Evolutionary conservation across 495 filamentous ascomycete species (phyloP).

Genomic region (Penicillium desertorum): DNA sequence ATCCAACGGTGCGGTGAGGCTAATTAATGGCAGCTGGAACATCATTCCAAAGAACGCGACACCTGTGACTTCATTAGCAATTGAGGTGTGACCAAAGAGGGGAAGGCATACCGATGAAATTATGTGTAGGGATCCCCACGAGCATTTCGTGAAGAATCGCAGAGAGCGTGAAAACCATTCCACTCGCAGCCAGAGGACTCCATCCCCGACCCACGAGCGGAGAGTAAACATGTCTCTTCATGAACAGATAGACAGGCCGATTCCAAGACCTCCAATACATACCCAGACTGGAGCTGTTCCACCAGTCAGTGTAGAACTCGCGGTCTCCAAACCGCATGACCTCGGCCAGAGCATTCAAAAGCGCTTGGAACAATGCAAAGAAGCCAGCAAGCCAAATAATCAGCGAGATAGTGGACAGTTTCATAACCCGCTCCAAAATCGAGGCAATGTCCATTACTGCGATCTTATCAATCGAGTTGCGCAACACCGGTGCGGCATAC

Average conservation of each 20-base stretch:
- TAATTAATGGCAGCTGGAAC: slow-evolving; percentile 83
- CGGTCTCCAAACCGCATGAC: slow-evolving; percentile 87
- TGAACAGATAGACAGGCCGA: slow-evolving; percentile 92
- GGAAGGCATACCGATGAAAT: slow-evolving; percentile 69
- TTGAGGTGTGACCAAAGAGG: neutral
- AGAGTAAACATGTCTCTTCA: slow-evolving; percentile 87
- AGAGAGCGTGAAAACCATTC: slow-evolving; percentile 80
- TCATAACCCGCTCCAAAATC: slow-evolving; percentile 87
- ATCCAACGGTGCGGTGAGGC: slow-evolving; percentile 73
- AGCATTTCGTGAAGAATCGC: slow-evolving; percentile 88
- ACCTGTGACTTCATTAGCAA: slow-evolving; percentile 45
- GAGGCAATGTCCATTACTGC: slow-evolving; percentile 73
- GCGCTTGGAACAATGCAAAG: slow-evolving; percentile 90
- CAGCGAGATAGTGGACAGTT: slow-evolving; percentile 88
- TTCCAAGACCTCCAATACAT: slow-evolving; percentile 97
- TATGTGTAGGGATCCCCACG: slow-evolving; percentile 94
- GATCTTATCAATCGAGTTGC: slow-evolving; percentile 85
- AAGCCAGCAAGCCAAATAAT: slow-evolving; percentile 97
- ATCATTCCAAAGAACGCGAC: slow-evolving; percentile 95
- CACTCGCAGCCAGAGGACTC: slow-evolving; percentile 62
- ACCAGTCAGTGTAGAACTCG: slow-evolving; percentile 96
- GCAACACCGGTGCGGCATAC: slow-evolving; percentile 85
- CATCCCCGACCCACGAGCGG: slow-evolving; percentile 82
- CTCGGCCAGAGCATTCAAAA: slow-evolving; percentile 88
- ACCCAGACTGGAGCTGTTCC: slow-evolving; percentile 85